Evolutionary conservation across 2,329 filamentous ascomycete genomes (phyloP), one percentile per base, ranked within the genome.

Genomic region (Cryphonectria japonica): DNA sequence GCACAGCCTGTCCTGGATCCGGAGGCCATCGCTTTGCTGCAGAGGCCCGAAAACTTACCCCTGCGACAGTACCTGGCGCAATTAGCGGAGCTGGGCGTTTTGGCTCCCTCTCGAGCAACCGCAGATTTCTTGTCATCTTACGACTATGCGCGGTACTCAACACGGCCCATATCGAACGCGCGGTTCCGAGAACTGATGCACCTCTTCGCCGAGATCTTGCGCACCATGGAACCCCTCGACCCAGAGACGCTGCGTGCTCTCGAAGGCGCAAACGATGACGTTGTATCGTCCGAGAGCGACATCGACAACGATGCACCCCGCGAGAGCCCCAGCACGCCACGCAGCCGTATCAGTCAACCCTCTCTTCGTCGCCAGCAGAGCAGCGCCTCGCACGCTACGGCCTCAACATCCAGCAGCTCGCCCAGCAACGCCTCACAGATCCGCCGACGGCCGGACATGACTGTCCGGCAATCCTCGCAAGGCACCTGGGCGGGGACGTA

Each of bases 101-200:
- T 91, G n/a, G 77, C 78, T 29, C 77, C 82, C 66, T 78, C 79
- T 41, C 71, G 83, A 1, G 79, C 79, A 2, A 90, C 79, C 75
- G 85, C 74, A 78, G 89, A 79, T 73, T 99, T 98, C 78, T 82
- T 98, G 29, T 81, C 86, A 0, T 83, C 88, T 29, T 99, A 98
- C 81, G 96, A 98, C 82, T 85, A 88, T 70, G 94, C 94, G 2
- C 91, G 95, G 57, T 99, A 97, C 82, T 95, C 93, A 1, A 88
- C 87, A 0, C 83, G 85, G 6, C 87, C 91, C 0, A 83, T 97
- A 4, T 87, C 88, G 2, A 91, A 95, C 75, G 77, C 81, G 0
- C 87, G 91, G 67, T 98, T 99, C 78, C 87, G 92, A 52, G 83
- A 86, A 32, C 83, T 98, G 41, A 98, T 98, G 94, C 87, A 90